Conservation (phyloP, 2,329 filamentous ascomycete species). For the Paraphaeosphaeria minitans region DNA sequence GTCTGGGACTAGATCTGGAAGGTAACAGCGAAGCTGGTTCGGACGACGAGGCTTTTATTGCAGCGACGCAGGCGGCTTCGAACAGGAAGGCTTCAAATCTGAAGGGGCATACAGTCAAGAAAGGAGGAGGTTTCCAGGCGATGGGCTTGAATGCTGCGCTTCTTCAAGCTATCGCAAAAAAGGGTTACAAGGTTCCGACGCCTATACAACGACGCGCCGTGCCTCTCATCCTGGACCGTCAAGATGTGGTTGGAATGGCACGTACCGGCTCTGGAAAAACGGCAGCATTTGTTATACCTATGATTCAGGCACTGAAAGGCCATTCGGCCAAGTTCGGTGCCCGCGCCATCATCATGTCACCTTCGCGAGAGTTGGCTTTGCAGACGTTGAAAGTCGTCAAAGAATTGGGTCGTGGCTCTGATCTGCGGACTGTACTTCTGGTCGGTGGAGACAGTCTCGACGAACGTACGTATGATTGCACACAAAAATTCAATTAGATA, state of each 20-base stretch:
- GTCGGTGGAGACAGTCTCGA: conserved; percentile 96
- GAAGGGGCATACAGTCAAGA: conserved; percentile 86
- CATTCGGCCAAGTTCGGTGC: conserved; percentile 88
- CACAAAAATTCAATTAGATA: not conserved
- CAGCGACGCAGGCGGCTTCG: conserved; percentile 80
- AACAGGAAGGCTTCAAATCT: conserved; percentile 84
- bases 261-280: conserved; percentile 99
- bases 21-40: conserved; percentile 61
- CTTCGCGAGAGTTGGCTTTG: conserved; percentile 89
- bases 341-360: conserved; percentile 85
- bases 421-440: conserved; percentile 85
- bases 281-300: conserved; percentile 95
- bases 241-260: conserved; percentile 99
- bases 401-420: conserved; percentile 87
- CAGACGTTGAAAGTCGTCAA: conserved; percentile 97
- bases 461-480: conserved; percentile 60
- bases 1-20: conserved; percentile 43
- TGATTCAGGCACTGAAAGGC: conserved; percentile 90
- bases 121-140: conserved; percentile 93
- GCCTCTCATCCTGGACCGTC: conserved; percentile 83
- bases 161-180: conserved; percentile 87
- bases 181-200: conserved; percentile 94
- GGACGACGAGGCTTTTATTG: conserved; percentile 87
- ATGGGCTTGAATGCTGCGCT: conserved; percentile 87
- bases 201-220: conserved; percentile 98